These are phyloP conservation scores for Aspergillus bertholletiae DNA, from an alignment of 495 filamentous ascomycete genomes.

Conservation along the genomic window DNA sequence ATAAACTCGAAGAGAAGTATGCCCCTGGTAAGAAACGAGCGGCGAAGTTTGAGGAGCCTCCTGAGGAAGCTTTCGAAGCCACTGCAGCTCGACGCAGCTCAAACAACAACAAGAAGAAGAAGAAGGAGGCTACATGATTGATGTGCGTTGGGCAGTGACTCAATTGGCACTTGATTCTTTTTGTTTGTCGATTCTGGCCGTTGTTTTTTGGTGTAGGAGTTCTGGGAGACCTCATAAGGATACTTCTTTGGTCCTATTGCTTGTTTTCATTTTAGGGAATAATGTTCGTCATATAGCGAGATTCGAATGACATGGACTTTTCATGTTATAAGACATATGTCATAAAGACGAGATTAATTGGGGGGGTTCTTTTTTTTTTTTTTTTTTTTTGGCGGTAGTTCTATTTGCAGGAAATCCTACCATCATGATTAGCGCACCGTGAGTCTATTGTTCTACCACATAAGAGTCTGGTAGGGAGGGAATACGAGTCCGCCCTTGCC, in stretches of 20 bases:
- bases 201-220: not conserved
- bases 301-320: not conserved
- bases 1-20: constrained; percentile 72
- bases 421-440: not conserved
- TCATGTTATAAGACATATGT: not conserved
- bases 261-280: not conserved
- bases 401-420: not conserved
- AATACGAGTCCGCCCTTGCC: not conserved
- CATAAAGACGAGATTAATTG: not conserved
- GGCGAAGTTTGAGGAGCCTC: constrained; percentile 31
- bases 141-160: constrained; percentile 15
- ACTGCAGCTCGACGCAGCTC: constrained; percentile 19
- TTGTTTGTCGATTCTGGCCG: not conserved
- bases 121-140: constrained; percentile 44
- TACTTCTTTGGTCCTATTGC: not conserved
- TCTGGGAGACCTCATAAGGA: not conserved
- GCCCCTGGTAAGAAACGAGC: constrained; percentile 30
- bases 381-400: too few species aligned
- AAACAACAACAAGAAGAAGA: too few species aligned
- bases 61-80: constrained; percentile 29
- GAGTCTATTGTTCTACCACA: not conserved
- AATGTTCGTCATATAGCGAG: too few species aligned
- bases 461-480: not conserved
- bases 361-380: too few species aligned
- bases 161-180: constrained; percentile 3